Percentiles rank a stretch among this genome's conserved stretches.
phyloP scores from a whole-genome alignment of 2,329 filamentous ascomycete species.

The Colletotrichum horii region DNA sequence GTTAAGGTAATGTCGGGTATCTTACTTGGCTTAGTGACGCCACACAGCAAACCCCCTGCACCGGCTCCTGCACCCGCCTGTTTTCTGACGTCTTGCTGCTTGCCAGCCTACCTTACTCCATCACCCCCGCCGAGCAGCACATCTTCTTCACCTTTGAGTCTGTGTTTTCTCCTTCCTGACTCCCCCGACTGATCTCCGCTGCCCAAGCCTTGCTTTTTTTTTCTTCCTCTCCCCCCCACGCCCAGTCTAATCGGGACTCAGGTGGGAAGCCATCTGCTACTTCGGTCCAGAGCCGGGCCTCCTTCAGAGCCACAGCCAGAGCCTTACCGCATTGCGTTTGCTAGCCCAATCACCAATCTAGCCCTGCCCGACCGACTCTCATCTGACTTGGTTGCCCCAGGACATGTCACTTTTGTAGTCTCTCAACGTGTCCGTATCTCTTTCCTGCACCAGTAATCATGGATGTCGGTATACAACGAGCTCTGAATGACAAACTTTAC shows the following conservation, averaged over 20 bases:
- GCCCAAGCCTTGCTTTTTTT: background rate
- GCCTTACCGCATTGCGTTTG: background rate
- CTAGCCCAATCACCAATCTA: background rate
- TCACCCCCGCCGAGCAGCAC: background rate
- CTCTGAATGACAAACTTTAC: slow-evolving; percentile 97
- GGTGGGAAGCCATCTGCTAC: background rate
- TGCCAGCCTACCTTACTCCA: background rate
- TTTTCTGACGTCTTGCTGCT: background rate
- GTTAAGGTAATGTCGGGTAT: too few species aligned
- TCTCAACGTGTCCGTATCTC: background rate
- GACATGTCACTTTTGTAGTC: background rate
- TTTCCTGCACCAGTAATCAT: slow-evolving; percentile 50
- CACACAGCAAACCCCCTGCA: background rate
- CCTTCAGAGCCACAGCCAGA: background rate
- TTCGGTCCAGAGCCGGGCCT: background rate
- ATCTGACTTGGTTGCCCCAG: background rate
- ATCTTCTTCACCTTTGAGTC: background rate
- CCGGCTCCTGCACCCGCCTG: background rate
- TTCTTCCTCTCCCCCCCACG: background rate
- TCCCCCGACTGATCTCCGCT: background rate
- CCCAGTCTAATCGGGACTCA: background rate
- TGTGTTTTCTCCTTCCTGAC: background rate
- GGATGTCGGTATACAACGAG: slow-evolving; percentile 88
- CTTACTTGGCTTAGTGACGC: too few species aligned
- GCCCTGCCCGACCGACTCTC: background rate